Evolutionary conservation across 176 grass and related monocot species (phyloP), one percentile per base, ranked within the genome.

Genomic region (Aegilops speltoides): DNA sequence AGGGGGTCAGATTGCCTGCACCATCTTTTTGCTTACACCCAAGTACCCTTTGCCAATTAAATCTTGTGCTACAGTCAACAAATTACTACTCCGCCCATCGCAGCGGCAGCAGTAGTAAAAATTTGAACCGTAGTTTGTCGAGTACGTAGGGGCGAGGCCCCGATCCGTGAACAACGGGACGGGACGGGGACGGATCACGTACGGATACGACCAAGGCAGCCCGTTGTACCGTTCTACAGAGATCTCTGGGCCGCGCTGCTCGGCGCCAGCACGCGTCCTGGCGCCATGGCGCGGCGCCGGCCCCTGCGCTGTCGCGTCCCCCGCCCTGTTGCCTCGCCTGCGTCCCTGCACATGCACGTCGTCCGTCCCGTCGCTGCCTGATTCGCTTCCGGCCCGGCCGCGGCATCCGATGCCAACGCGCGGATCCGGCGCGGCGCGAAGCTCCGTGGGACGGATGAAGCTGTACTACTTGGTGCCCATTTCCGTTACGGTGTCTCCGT

Each of bases 231-330:
- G 7, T 33, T 68, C 29, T 17, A 68, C 65, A 68, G 65, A 4
- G 9, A 69, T 36, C 32, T 34, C 32, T 36, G 66, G 66, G 31
- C 28, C 66, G 32, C 68, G n/a, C 81, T 8, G 50, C 81, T 60
- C 38, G 10, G 26, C 68, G 56, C 10, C 71, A 76, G 59, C 72
- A 50, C 72, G 83, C 72, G 83, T 17, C 57, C 82, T 65, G 82
- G 45, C 26, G 10, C 19, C 77, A 19, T 19, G 36, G 25, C 85
- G 50, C 17, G 43, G 60, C 62, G 63, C 25, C 28, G 4, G 28
- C 45, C 48, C 14, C 29, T 20, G 15, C 7, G 67, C 67, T 72
- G 81, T n/a, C 26, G 41, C 68, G 1, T 20, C 54, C 62, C 5
- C 15, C 5, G 68, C 37, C 46, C 32, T 34, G 72, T 36, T 43